Evolutionary conservation across 2,329 filamentous ascomycete genomes (phyloP), one percentile per base, ranked within the genome.

Genomic region (Colletotrichum higginsianum): DNA sequence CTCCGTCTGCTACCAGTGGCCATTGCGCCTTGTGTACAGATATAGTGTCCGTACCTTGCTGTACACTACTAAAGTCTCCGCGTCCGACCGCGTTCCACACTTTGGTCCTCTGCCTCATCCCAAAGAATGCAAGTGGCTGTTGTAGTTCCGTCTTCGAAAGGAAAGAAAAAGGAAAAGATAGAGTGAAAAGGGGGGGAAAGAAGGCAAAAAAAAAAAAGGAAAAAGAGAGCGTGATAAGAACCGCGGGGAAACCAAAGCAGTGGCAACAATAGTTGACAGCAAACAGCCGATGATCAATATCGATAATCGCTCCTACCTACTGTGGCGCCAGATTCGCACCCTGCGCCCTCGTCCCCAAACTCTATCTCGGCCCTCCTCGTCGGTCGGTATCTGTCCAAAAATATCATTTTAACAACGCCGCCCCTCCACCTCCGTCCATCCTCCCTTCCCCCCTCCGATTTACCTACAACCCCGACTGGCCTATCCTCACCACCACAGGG

Each of bases 51-150:
- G 30, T 35, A 35, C 30, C 30, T 9, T 35, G 30, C 8, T 35
- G 9, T 35, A 35, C 8, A 35, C 8, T 35, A 35, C 30, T 35
- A 35, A 35, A 26, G 40, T 15, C 49, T 52, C 18, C 21, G 50
- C 63, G 57, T 67, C 64, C 52, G 68, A 57, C 56, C 67, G 52
- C 26, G 57, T 67, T 42, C 64, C 68, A 30, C n/a, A 23, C 23
- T 62, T 62, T 61, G 35, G 60, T 50, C 35, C 42, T 30, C 44
- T 21, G 18, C 26, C 23, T 44, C 26, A 30, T 49, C 58, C 44
- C 58, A 35, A 23, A 38, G n/a, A 23, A 38, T 13, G 21, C 40
- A n/a, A 16, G 13, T 40, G 21, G 42, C 47, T 30, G 13, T 42
- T 42, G n/a, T 16, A 40, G 53, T 57, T 42, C 53, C n/a, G 11